phyloP scores from a whole-genome alignment of 257 asterid genomes.

The Linaria vulgaris region DNA sequence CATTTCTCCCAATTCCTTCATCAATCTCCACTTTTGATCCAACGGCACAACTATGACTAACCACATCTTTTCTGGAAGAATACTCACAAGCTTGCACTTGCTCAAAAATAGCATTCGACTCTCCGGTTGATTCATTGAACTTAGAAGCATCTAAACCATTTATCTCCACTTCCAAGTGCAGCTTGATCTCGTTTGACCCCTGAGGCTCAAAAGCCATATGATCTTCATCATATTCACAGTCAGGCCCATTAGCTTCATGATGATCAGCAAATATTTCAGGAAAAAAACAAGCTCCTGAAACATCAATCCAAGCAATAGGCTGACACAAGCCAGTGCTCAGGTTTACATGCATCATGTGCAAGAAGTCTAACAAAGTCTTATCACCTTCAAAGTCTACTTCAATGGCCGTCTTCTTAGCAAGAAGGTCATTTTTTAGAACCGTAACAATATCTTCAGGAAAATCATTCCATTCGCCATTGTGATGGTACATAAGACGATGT shows the following conservation, averaged over 20 bases:
- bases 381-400: constrained; percentile 59
- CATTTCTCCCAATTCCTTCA: constrained; percentile 32
- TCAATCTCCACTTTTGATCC: constrained; percentile 33
- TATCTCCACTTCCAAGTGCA: constrained; percentile 74
- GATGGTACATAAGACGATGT: constrained; percentile 66
- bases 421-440: constrained; percentile 50
- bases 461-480: constrained; percentile 73
- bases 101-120: constrained; percentile 53
- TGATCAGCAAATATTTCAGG: constrained; percentile 55
- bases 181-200: constrained; percentile 47
- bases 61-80: constrained; percentile 37
- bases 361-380: constrained; percentile 55
- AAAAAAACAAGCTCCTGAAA: constrained; percentile 68
- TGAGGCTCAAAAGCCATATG: constrained; percentile 34
- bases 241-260: constrained; percentile 31
- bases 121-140: constrained; percentile 62
- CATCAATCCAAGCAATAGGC: constrained; percentile 92
- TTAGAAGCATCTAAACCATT: constrained; percentile 51
- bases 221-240: constrained; percentile 26
- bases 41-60: constrained; percentile 34
- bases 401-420: constrained; percentile 47
- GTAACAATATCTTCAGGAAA: constrained; percentile 58
- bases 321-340: constrained; percentile 56
- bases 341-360: constrained; percentile 70
- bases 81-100: constrained; percentile 35